Evolutionary conservation across 129 eudicot species (phyloP), one percentile per base, ranked within the genome.

Genomic region (Helianthus tuberosus): DNA sequence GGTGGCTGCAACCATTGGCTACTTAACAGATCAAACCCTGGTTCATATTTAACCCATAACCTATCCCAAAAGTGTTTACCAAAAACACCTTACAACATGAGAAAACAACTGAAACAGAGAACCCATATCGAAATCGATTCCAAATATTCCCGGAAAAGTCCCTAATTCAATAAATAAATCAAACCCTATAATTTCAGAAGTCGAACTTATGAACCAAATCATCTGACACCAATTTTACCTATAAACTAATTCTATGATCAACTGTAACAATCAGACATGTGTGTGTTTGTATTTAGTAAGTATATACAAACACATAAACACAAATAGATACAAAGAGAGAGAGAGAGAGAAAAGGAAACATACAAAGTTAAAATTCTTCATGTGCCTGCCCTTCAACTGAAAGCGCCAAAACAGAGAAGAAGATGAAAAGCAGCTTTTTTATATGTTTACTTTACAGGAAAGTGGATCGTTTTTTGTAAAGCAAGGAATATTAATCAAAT

Each of bases 321-420:
- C 12, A 27, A 8, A 23, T 47, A 46, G 36, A 51, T 58, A 39
- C 0, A 35, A 35, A 79, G 17, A 80, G 38, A 38, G 16, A 70
- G 57, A 79, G 27, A 69, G 77, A 68, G 54, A 59, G 23, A 55
- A 48, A 3, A 17, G 13, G n/a, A 35, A 43, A 81, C 86, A 66
- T 81, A 85, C 89, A 78, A 64, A 85, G 54, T 48, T 62, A 54
- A 69, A 74, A 48, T 50, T 36, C 79, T 78, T 77, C 79, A 78
- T 65, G 73, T 20, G 23, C 23, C 23, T 46, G 49, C 50, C 54
- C 67, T 29, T 77, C 62, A 62, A 58, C 3, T 20, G 69, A 61
- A 78, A 73, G 23, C 53, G 72, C 47, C 71, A 62, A 69, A 74
- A 65, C 41, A 59, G 15, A 53, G 52, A 78, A 64, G 75, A 77